phyloP scores from a whole-genome alignment of 2,329 filamentous ascomycete genomes.

The Fusarium keratoplasticum region DNA sequence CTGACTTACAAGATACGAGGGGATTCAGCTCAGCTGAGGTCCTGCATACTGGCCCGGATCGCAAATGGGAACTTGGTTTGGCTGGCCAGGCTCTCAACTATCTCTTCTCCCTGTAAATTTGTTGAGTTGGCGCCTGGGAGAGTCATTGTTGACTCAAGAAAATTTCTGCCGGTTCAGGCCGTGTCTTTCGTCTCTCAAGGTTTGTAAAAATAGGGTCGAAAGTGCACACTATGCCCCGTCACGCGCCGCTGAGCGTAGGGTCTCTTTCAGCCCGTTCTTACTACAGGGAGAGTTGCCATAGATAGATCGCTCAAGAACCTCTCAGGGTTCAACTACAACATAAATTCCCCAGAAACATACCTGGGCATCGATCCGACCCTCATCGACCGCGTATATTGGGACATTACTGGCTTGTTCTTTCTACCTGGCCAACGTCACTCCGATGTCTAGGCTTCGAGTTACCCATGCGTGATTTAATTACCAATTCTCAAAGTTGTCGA shows the following conservation, averaged over 20 bases:
- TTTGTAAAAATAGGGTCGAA: neutral
- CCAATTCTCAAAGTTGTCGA: too few species aligned
- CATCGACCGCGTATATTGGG: too few species aligned
- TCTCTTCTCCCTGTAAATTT: neutral
- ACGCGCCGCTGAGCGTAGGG: neutral
- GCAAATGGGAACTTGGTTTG: neutral
- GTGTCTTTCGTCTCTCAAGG: neutral
- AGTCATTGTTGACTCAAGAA: too few species aligned
- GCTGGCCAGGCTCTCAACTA: too few species aligned
- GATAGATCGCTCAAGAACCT: neutral
- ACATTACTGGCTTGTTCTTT: neutral
- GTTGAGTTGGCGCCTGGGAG: too few species aligned
- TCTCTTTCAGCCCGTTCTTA: neutral
- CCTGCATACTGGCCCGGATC: neutral
- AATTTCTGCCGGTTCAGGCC: too few species aligned
- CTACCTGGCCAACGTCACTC: neutral
- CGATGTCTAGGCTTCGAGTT: too few species aligned
- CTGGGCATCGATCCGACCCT: too few species aligned
- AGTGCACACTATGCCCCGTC: neutral
- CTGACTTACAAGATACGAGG: neutral
- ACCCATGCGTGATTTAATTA: too few species aligned
- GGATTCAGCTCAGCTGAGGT: neutral
- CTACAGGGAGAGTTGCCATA: neutral
- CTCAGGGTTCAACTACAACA: neutral
- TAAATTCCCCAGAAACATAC: too few species aligned